These are phyloP conservation scores for Fraxinus sp. DNA, from an alignment of 305 asterid species.

Conservation along the genomic window DNA sequence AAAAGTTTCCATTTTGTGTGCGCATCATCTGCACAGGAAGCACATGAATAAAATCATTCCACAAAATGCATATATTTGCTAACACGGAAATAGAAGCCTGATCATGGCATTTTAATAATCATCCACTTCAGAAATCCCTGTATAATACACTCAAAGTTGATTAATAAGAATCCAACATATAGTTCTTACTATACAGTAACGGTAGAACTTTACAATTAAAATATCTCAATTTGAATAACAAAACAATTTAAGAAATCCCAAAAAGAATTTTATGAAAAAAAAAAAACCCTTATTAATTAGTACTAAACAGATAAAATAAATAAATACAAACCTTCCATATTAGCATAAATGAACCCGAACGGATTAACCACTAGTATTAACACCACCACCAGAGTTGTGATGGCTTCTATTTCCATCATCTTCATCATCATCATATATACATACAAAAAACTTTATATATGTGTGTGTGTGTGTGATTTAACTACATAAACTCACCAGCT, in stretches of 20 bases:
- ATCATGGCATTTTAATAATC: not conserved
- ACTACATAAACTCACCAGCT: constrained; percentile 27
- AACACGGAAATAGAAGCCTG: not conserved
- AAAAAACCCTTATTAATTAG: not conserved
- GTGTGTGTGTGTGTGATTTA: not conserved
- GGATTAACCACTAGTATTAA: constrained; percentile 58
- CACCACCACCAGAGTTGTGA: constrained; percentile 47
- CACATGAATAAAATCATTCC: not conserved
- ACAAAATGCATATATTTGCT: not conserved
- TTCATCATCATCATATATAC: constrained; percentile 24
- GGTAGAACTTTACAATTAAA: not conserved
- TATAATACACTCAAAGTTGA: not conserved
- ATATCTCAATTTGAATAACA: not conserved
- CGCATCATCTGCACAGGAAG: not conserved
- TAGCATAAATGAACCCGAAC: constrained; percentile 58
- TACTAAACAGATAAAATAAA: not conserved
- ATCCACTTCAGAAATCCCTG: not conserved
- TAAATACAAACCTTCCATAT: constrained; percentile 67
- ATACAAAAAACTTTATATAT: constrained; percentile 26
- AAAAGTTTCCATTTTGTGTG: not conserved
- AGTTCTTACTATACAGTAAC: not conserved
- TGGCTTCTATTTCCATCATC: constrained; percentile 47
- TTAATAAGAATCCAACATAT: not conserved
- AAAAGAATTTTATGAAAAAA: not conserved
- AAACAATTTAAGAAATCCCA: constrained; percentile 12